A percentile compares a stretch with the other conserved stretches of the same genome.
Conservation (phyloP, 805 yeast genomes). For the Kodamaea neixiangensis region DNA sequence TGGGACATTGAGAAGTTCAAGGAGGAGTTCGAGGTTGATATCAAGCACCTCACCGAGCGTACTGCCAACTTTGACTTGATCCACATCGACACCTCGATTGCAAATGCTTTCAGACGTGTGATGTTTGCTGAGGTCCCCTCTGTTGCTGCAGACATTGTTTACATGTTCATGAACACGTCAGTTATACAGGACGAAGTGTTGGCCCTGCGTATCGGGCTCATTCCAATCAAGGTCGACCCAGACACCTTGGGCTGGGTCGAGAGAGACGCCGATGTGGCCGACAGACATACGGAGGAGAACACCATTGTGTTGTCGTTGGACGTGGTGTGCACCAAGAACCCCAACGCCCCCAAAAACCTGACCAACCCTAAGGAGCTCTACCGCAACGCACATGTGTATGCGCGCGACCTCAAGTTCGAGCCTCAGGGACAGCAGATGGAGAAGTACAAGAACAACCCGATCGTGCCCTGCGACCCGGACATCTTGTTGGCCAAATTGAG, state of each 20-base stretch:
- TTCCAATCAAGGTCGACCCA: constrained; percentile 90
- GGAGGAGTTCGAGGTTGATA: constrained; percentile 61
- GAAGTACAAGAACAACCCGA: constrained; percentile 64
- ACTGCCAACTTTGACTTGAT: constrained; percentile 83
- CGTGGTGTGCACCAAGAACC: constrained; percentile 81
- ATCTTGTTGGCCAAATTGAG: constrained; percentile 88
- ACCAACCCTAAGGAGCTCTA: constrained; percentile 84
- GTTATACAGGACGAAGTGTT: constrained; percentile 97
- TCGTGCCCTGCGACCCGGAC: constrained; percentile 82
- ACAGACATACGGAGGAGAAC: constrained; percentile 79
- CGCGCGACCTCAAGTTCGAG: constrained; percentile 83
- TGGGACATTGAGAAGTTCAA: constrained; percentile 88
- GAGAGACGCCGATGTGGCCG: constrained; percentile 57
- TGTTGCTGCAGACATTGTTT: constrained; percentile 91
- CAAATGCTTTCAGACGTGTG: constrained; percentile 95
- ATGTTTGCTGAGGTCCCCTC: constrained; percentile 97
- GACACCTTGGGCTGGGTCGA: constrained; percentile 87
- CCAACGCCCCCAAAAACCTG: constrained; percentile 74
- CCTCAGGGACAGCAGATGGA: constrained; percentile 89
- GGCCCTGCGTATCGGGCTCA: constrained; percentile 91
- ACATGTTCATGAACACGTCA: constrained; percentile 89
- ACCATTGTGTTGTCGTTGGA: constrained; percentile 83
- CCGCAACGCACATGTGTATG: constrained; percentile 84
- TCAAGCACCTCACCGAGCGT: constrained; percentile 65
- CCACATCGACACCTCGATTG: constrained; percentile 86